Percentiles rank a stretch among this genome's conserved stretches.
Conservation (phyloP, 805 yeast species). For the Peterozyma toletana region DNA sequence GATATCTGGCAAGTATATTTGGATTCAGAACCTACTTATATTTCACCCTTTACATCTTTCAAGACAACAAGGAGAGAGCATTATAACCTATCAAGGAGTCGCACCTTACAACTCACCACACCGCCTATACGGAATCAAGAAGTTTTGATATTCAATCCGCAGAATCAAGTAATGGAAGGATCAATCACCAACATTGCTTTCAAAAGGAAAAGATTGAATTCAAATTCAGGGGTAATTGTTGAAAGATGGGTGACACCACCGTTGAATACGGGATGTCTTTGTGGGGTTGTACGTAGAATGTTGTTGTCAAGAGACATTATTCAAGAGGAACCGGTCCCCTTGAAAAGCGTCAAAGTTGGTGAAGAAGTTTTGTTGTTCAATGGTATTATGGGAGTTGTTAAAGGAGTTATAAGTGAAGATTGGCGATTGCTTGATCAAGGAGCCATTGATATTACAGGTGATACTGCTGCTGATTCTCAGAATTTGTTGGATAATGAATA, state of each 20-base stretch:
- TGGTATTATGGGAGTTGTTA: constrained; percentile 75
- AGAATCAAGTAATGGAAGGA: constrained; percentile 67
- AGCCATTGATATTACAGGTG: too few species aligned
- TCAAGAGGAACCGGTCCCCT: constrained; percentile 41
- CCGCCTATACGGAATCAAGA: constrained; percentile 38
- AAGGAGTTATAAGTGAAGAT: constrained; percentile 35
- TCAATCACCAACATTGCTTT: constrained; percentile 78
- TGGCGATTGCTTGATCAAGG: not conserved
- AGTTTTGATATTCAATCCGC: constrained; percentile 61
- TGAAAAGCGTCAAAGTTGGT: constrained; percentile 48
- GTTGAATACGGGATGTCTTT: constrained; percentile 72
- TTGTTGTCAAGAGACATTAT: constrained; percentile 47
- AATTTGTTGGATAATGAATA: too few species aligned
- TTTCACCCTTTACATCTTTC: constrained; percentile 77
- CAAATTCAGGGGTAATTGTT: constrained; percentile 17
- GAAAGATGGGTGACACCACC: constrained; percentile 76
- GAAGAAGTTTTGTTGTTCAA: constrained; percentile 70
- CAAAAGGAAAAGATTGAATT: constrained; percentile 22
- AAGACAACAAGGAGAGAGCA: constrained; percentile 72
- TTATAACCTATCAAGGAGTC: constrained; percentile 54
- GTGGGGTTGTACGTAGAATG: constrained; percentile 73
- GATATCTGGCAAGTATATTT: constrained; percentile 53
- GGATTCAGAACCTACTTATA: constrained; percentile 42
- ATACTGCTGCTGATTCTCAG: too few species aligned
- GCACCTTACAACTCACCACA: constrained; percentile 27